Evolutionary conservation across 768 basidiomycete genomes (phyloP), one percentile per base, ranked within the genome.

Genomic region (Suillus luteus): DNA sequence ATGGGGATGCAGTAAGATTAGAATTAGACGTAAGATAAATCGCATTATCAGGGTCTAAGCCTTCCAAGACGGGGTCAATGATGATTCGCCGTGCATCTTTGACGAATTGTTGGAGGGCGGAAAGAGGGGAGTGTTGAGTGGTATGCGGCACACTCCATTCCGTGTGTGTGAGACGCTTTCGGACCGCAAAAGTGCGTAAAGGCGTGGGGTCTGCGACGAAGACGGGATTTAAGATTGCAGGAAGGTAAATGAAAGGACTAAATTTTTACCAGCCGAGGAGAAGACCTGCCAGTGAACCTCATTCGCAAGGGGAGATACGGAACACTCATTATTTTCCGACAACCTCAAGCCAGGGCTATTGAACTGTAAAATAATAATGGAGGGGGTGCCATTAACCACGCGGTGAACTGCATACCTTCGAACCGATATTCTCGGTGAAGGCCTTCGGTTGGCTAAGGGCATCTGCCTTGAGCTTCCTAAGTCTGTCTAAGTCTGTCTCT

Each of bases 281-380:
- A 86, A 91, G 1, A 83, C 69, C 12, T 80, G 73, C 91, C 91
- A 93, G 66, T 91, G 79, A 54, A 92, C 77, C 38, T 80, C 79
- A 62, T 80, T 71, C 4, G 85, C 84, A 40, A 73, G 69, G 59
- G 67, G 67, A 6, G 85, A 69, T 1, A 71, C 68, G 2, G 84
- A 76, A 40, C 81, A 80, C 61, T 83, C 82, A 0, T 74, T 71
- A 58, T 83, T 75, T 41, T 81, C 79, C 64, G 82, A 83, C 52
- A 89, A 65, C 58, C 67, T 70, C 66, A 79, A 76, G 40, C 73
- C 67, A 11, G 60, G 55, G 67, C 55, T 78, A 69, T 70, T 62
- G 63, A 83, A 77, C 65, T 79, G 46, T 41, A 62, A 61, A 62
- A 64, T 73, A 70, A 64, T 71, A 67, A 64, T 74, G 72, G 70